phyloP scores from a whole-genome alignment of 257 asterid genomes.

The Solanum tarijense region DNA sequence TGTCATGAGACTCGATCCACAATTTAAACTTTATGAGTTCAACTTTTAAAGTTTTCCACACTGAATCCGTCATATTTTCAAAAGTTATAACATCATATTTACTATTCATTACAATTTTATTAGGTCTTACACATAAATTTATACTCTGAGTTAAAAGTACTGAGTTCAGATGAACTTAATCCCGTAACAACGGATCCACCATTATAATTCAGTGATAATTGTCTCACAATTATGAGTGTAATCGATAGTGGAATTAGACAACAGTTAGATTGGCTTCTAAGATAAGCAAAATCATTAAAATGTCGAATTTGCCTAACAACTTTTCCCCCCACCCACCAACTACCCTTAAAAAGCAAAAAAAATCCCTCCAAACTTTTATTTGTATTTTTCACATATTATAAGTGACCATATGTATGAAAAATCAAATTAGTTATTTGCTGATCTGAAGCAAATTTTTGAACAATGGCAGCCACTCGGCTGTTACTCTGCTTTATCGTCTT shows the following conservation, averaged over 20 bases:
- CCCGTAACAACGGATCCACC: background rate
- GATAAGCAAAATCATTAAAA: conserved; percentile 19
- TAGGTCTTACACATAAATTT: background rate
- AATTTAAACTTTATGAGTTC: background rate
- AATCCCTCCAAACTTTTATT: background rate
- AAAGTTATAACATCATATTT: background rate
- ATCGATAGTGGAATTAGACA: background rate
- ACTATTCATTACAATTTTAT: background rate
- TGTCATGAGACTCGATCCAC: rapidly evolving
- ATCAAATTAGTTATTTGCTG: background rate
- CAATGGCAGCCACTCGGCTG: conserved; percentile 31
- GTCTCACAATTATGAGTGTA: background rate
- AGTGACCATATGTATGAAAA: background rate
- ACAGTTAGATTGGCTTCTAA: conserved; percentile 14
- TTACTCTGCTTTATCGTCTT: conserved; percentile 21
- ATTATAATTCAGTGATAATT: background rate
- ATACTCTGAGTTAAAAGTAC: background rate
- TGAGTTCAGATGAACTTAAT: background rate
- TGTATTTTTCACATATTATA: background rate
- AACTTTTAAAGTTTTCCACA: background rate
- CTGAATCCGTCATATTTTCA: background rate
- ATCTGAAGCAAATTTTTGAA: background rate
- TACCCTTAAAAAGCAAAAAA: background rate
- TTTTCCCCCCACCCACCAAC: background rate
- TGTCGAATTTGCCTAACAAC: background rate